These are phyloP conservation scores for Fusarium continuum DNA, from an alignment of 2,329 filamentous ascomycete species.

Conservation along the genomic window DNA sequence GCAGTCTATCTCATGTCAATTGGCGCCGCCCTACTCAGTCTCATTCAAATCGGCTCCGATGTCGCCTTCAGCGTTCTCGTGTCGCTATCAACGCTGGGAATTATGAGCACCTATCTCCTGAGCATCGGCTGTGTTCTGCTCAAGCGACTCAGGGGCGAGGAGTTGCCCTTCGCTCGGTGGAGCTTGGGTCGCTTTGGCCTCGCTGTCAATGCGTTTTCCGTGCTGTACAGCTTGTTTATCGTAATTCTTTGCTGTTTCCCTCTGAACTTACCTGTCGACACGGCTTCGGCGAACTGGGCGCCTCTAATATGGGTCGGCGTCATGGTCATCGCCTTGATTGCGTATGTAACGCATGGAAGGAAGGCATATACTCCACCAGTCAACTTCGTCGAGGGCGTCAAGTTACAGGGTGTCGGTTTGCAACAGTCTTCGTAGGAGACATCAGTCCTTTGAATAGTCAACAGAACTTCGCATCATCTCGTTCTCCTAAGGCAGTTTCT, in stretches of 20 bases:
- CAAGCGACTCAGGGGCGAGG: constrained; percentile 19
- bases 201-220: constrained; percentile 18
- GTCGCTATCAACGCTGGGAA: constrained; percentile 17
- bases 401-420: constrained; percentile 8
- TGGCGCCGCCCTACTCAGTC: constrained; percentile 12
- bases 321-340: constrained; percentile 7
- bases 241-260: constrained; percentile 28
- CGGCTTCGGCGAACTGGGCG: constrained; percentile 19
- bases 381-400: constrained; percentile 19
- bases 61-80: constrained; percentile 19
- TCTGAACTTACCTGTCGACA: constrained; percentile 7
- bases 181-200: constrained; percentile 11
- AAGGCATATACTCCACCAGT: constrained; percentile 16
- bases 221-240: constrained; percentile 25
- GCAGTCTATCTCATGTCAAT: constrained; percentile 27
- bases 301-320: constrained; percentile 26
- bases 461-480: too few relatives aligned
- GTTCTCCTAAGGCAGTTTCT: too few relatives aligned
- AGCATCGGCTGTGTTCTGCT: constrained; percentile 26
- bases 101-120: constrained; percentile 24
- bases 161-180: constrained; percentile 16
- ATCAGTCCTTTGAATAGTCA: neutral
- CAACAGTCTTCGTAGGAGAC: constrained; percentile 7
- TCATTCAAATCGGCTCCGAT: constrained; percentile 22
- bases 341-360: constrained; percentile 6